Conservation (phyloP, 305 asterid genomes). For the Fraxinus xanthoxyloides region DNA sequence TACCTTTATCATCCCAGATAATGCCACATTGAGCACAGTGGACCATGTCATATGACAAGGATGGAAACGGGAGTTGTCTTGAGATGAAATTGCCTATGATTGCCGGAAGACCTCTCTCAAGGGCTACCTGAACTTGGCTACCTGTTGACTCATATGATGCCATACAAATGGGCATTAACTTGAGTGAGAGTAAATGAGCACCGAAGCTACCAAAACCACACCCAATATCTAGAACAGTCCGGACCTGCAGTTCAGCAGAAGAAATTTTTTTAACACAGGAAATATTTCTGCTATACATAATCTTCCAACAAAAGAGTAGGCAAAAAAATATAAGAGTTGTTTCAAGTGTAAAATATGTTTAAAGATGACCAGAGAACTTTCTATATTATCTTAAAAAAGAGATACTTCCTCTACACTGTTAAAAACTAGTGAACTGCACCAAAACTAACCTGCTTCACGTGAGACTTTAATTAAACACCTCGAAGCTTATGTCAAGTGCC, state of each 20-base stretch:
- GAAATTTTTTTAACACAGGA: slow-evolving; percentile 6
- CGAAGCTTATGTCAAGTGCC: background rate
- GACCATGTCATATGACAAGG: slow-evolving; percentile 91
- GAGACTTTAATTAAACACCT: background rate
- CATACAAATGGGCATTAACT: slow-evolving; percentile 83
- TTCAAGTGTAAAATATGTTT: background rate
- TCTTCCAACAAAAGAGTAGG: background rate
- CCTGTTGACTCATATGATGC: slow-evolving; percentile 92
- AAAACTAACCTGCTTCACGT: background rate
- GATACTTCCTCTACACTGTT: background rate
- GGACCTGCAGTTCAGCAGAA: slow-evolving; percentile 61
- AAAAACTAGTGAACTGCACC: slow-evolving; percentile 3
- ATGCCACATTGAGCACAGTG: slow-evolving; percentile 96
- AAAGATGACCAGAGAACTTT: background rate
- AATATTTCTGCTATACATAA: background rate
- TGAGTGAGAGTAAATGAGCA: slow-evolving; percentile 82
- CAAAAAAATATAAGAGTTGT: background rate
- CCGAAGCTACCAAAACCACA: slow-evolving; percentile 99
- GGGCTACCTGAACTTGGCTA: slow-evolving; percentile 96
- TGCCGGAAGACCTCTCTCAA: slow-evolving; percentile 99
- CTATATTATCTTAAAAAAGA: background rate
- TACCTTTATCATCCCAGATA: slow-evolving; percentile 90
- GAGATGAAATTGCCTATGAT: slow-evolving; percentile 77
- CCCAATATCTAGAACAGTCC: slow-evolving; percentile 80
- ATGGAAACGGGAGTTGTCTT: slow-evolving; percentile 83